Percentiles rank a stretch among this genome's conserved stretches.
These are phyloP conservation scores for Piper longum DNA, from an alignment of 164 flowering plant genomes.

Conservation along the genomic window DNA sequence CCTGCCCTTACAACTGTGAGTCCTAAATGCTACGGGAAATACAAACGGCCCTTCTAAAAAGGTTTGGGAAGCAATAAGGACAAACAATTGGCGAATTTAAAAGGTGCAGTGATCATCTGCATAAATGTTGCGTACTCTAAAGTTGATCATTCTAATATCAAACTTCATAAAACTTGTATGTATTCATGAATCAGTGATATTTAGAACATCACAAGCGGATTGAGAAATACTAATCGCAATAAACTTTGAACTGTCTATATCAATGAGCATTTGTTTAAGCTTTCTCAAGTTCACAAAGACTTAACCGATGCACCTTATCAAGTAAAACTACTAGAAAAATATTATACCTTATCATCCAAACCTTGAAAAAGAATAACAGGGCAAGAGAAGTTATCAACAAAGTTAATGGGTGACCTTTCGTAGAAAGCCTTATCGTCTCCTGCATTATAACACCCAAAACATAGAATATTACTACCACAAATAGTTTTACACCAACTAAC, in stretches of 20 bases:
- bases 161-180: too few relatives aligned
- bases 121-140: too few relatives aligned
- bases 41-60: too few relatives aligned
- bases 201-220: too few relatives aligned
- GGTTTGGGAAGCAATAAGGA: too few relatives aligned
- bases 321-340: background rate
- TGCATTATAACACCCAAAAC: constrained; percentile 15
- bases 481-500: too few relatives aligned
- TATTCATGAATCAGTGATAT: too few relatives aligned
- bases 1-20: too few relatives aligned
- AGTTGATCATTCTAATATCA: too few relatives aligned
- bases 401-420: constrained; percentile 87
- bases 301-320: background rate
- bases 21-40: too few relatives aligned
- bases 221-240: background rate
- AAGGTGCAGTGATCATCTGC: too few relatives aligned
- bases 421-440: constrained; percentile 54
- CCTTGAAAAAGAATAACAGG: constrained; percentile 94
- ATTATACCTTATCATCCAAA: constrained; percentile 79
- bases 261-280: background rate
- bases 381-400: constrained; percentile 77
- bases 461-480: background rate
- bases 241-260: background rate
- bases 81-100: too few relatives aligned
- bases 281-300: background rate